Base-by-base conservation (phyloP, 2,329 filamentous ascomycete species). In the Diaporthe nobilis region DNA sequence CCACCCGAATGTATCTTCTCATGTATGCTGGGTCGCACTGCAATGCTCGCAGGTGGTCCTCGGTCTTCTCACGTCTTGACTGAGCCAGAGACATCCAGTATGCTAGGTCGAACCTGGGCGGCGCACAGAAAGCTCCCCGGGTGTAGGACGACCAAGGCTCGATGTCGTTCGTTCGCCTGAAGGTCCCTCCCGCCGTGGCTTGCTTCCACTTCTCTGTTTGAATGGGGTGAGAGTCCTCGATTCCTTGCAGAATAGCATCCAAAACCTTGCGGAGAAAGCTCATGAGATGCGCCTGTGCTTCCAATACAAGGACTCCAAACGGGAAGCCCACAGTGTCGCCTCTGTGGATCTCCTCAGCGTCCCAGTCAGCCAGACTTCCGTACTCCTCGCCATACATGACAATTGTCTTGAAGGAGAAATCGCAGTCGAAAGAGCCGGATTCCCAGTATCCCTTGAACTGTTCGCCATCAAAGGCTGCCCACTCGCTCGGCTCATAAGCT, bases 31-130 rank as follows among this genome's bases (percentile, higher is more conserved):
- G 49, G 37, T 72, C 25, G 70, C 42, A 47, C 25, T 72, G 70
- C 7, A 61, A 13, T 13, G 53, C 34, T 17, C 53, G 53, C 70
- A 72, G 55, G 12, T 72, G 65, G 55, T 72, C 70, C 28, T 72
- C 70, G 25, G 39, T 8, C 31, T 58, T 57, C 44, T 72, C 53
- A n/a, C 55, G 55, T 5, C 37, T 42, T 15, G 53, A 28, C 20
- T 49, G 37, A 5, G 34, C 20, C n/a, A 49, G 12, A 17, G 34
- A 47, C 34, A 37, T 5, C 22, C 58, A 34, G 25, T 61, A 15
- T 39, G 9, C 49, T 8, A 42, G 25, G 12, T 61, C 70, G 39
- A 72, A 28, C 5, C 3, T 34, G 3, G 39, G 53, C 3, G 70
- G 53, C 0, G 39, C 15, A 55, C 70, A 72, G 20, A 72, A 58